Percentiles rank a stretch among this genome's conserved stretches.
These are phyloP conservation scores for Colletotrichum sp. DNA, from an alignment of 2,329 filamentous ascomycete species.

Conservation along the genomic window DNA sequence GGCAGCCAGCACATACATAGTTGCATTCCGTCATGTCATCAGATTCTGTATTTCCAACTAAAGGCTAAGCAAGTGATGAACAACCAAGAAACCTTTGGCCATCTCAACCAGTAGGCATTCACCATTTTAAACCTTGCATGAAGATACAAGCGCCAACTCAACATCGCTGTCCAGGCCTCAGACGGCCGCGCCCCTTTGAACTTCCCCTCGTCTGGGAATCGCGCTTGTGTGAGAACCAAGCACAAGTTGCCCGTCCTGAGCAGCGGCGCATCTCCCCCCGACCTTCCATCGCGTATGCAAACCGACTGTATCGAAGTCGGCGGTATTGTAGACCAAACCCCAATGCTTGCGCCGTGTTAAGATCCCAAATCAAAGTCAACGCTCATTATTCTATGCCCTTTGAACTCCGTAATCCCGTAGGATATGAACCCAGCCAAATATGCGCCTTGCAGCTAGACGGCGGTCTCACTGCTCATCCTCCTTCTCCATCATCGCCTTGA, in stretches of 20 bases:
- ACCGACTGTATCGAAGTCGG: neutral
- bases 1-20: neutral
- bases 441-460: neutral
- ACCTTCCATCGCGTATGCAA: conserved; percentile 1
- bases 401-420: conserved; percentile 17
- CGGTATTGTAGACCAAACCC: conserved; percentile 9
- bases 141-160: conserved; percentile 1
- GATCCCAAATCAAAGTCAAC: conserved; percentile 1
- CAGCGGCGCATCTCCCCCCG: neutral
- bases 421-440: conserved; percentile 3
- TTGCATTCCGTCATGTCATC: neutral
- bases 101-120: neutral
- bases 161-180: neutral
- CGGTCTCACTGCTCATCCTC: neutral
- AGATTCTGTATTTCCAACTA: neutral
- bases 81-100: neutral
- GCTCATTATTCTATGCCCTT: conserved; percentile 16
- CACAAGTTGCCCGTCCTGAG: neutral
- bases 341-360: conserved; percentile 17
- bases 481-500: conserved; percentile 57
- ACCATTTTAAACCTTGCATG: neutral
- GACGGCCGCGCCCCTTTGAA: neutral
- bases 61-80: neutral
- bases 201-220: neutral
- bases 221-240: neutral